phyloP scores from a whole-genome alignment of 2,329 filamentous ascomycete species.

The Exophiala aquamarina region DNA sequence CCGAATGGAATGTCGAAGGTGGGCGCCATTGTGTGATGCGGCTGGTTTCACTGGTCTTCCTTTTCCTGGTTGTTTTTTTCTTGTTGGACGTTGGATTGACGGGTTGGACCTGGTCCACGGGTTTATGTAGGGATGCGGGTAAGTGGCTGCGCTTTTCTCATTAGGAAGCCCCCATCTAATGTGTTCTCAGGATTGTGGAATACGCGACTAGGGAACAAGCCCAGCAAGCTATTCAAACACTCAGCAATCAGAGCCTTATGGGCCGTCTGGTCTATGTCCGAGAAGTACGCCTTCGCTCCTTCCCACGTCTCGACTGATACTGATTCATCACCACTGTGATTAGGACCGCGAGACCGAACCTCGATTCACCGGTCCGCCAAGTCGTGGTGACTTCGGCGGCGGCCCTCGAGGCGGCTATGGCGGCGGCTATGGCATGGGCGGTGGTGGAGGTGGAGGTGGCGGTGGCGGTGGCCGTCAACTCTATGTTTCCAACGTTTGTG shows the following conservation, averaged over 20 bases:
- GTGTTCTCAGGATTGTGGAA: slow-evolving; percentile 87
- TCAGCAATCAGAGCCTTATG: slow-evolving; percentile 99
- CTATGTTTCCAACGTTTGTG: slow-evolving; percentile 96
- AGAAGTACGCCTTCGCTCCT: slow-evolving; percentile 63
- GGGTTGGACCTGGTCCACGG: slow-evolving; percentile 88
- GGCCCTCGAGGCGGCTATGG: slow-evolving; percentile 42
- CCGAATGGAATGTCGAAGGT: slow-evolving; percentile 99
- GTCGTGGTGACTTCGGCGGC: slow-evolving; percentile 48
- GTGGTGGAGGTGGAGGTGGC: slow-evolving; percentile 48
- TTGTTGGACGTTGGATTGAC: slow-evolving; percentile 99
- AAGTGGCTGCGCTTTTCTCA: slow-evolving; percentile 49
- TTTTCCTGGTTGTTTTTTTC: slow-evolving; percentile 42
- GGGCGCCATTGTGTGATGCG: slow-evolving; percentile 89
- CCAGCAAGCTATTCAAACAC: slow-evolving; percentile 91
- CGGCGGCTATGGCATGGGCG: slow-evolving; percentile 50
- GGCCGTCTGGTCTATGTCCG: slow-evolving; percentile 97
- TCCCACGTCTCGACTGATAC: slow-evolving; percentile 11
- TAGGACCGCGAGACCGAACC: slow-evolving; percentile 97
- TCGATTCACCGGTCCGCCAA: slow-evolving; percentile 79
- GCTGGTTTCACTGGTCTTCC: slow-evolving; percentile 74
- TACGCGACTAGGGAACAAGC: slow-evolving; percentile 99
- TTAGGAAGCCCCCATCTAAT: slow-evolving; percentile 7
- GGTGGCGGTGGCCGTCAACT: slow-evolving; percentile 79
- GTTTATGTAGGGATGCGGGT: slow-evolving; percentile 99
- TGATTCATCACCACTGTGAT: not conserved